Evolutionary conservation across 257 asterid species (phyloP).

Genomic region (Penstemon davidsonii): DNA sequence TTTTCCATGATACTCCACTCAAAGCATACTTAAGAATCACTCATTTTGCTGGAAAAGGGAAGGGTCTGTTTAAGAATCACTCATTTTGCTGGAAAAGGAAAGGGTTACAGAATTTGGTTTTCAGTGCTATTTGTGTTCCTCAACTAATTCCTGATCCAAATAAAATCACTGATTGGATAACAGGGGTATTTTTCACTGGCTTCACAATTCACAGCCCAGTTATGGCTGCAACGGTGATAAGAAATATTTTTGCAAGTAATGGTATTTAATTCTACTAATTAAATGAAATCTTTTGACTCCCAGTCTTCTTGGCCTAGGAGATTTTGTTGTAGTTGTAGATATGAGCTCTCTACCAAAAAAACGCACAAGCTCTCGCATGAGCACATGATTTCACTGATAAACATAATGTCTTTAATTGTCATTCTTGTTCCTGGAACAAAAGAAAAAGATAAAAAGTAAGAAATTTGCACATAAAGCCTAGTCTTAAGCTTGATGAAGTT

Average conservation of each 20-base stretch:
- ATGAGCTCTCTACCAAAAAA: background rate
- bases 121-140: background rate
- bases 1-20: slow-evolving; percentile 9
- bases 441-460: background rate
- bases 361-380: background rate
- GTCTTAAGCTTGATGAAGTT: background rate
- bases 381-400: background rate
- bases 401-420: background rate
- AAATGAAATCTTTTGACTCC: background rate
- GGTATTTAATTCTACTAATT: background rate
- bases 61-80: background rate
- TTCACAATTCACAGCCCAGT: background rate
- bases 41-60: background rate
- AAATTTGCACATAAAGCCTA: background rate
- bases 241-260: background rate
- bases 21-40: background rate
- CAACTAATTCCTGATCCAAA: background rate
- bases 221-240: background rate
- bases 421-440: background rate
- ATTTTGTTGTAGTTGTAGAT: slow-evolving; percentile 3
- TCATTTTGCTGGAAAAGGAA: background rate
- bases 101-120: background rate
- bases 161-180: background rate
- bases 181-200: background rate
- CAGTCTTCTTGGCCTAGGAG: background rate